A percentile compares a stretch with the other conserved stretches of the same genome.
These are phyloP conservation scores for Backusella westeae DNA, from an alignment of 192 early-diverging fungal genomes.

Conservation along the genomic window DNA sequence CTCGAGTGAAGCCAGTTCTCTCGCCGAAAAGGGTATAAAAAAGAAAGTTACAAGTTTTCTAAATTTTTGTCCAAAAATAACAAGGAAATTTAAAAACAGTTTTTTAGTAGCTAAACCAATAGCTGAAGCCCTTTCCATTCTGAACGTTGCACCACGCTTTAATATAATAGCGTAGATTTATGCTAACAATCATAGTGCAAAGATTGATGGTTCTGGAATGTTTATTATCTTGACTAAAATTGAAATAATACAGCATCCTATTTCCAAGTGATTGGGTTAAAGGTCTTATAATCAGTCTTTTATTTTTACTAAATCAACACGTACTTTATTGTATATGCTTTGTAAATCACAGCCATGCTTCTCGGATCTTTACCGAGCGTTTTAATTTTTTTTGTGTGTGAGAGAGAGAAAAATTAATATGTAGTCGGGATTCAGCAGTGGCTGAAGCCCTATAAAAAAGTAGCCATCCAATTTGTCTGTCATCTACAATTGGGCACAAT, in stretches of 20 bases:
- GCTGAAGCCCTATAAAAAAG: background rate
- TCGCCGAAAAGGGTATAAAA: background rate
- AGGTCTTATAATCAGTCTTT: background rate
- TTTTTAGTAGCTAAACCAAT: background rate
- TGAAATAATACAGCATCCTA: background rate
- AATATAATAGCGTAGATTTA: background rate
- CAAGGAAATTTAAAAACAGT: background rate
- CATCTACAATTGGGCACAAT: background rate
- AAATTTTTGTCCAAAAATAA: background rate
- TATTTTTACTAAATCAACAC: background rate
- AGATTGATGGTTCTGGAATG: background rate
- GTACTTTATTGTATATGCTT: background rate
- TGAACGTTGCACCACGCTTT: background rate
- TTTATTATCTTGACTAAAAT: background rate
- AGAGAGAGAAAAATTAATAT: too few relatives aligned
- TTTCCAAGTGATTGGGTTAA: background rate
- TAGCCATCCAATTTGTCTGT: background rate
- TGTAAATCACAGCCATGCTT: background rate
- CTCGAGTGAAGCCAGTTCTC: slow-evolving; percentile 9
- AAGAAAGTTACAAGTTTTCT: background rate
- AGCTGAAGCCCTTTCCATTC: background rate
- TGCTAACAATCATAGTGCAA: background rate
- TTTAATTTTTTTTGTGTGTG: background rate
- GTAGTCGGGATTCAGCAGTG: too few relatives aligned
- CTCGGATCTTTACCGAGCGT: background rate